A percentile compares a stretch with the other conserved stretches of the same genome.
phyloP scores from a whole-genome alignment of 768 basidiomycete species.

The Xerocomus potaroensis region DNA sequence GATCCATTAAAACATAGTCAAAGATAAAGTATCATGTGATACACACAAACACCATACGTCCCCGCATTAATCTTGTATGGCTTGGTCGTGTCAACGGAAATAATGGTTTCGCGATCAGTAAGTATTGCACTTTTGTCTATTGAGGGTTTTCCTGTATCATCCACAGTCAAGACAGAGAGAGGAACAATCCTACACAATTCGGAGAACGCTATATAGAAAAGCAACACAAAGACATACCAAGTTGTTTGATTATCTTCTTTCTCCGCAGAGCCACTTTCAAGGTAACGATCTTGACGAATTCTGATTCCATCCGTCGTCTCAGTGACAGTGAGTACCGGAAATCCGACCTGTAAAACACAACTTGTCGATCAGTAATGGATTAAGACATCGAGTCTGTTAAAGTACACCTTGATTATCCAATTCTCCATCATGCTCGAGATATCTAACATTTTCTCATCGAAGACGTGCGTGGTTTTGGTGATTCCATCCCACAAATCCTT shows the following conservation, averaged over 20 bases:
- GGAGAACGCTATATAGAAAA: not conserved
- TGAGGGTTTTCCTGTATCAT: slow-evolving; percentile 49
- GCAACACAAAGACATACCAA: slow-evolving; percentile 49
- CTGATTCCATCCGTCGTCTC: slow-evolving; percentile 69
- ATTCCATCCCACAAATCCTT: slow-evolving; percentile 88
- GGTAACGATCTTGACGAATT: slow-evolving; percentile 87
- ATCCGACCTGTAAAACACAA: slow-evolving; percentile 54
- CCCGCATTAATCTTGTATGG: slow-evolving; percentile 90
- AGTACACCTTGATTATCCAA: slow-evolving; percentile 76
- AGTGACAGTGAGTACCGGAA: slow-evolving; percentile 84
- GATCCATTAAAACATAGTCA: not conserved
- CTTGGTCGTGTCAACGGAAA: slow-evolving; percentile 69
- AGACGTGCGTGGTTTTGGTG: slow-evolving; percentile 53
- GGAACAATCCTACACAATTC: slow-evolving; percentile 45
- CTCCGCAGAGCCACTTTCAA: slow-evolving; percentile 76
- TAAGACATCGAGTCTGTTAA: not conserved
- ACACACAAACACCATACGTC: slow-evolving; percentile 83
- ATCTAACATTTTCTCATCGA: slow-evolving; percentile 39
- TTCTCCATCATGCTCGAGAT: slow-evolving; percentile 81
- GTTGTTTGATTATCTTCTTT: slow-evolving; percentile 83
- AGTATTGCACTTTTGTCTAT: slow-evolving; percentile 66
- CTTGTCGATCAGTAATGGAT: not conserved
- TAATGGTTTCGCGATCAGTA: slow-evolving; percentile 58
- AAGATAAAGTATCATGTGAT: slow-evolving; percentile 9
- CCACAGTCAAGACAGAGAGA: slow-evolving; percentile 63